Evolutionary conservation across 305 asterid genomes (phyloP).

Genomic region (Caryopteris hybrid): DNA sequence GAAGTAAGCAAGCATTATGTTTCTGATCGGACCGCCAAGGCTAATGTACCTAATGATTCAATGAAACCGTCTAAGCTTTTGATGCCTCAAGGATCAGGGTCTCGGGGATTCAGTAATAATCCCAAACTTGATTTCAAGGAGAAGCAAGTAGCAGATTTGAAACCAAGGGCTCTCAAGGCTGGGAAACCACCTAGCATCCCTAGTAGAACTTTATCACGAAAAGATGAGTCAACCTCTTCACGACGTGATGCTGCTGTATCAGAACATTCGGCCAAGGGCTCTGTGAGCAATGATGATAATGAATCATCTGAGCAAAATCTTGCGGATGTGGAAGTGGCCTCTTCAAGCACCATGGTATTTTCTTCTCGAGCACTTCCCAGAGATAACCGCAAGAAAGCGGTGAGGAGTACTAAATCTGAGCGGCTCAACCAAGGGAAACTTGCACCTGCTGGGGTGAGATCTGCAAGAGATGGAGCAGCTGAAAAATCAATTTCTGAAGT

Average conservation of each 20-base stretch:
- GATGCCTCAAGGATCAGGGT: conserved; percentile 60
- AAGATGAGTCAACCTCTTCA: conserved; percentile 46
- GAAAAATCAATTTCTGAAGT: conserved; percentile 41
- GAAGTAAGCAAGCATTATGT: conserved; percentile 94
- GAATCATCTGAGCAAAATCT: conserved; percentile 44
- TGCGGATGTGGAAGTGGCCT: conserved; percentile 47
- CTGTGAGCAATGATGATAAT: conserved; percentile 42
- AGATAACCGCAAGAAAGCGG: conserved; percentile 47
- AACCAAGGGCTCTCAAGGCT: conserved; percentile 49
- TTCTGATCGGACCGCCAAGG: conserved; percentile 52
- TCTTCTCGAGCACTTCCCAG: conserved; percentile 51
- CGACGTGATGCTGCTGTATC: conserved; percentile 32
- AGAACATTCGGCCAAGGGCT: conserved; percentile 26
- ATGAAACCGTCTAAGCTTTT: conserved; percentile 49
- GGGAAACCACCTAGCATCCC: conserved; percentile 67
- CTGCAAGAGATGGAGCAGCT: conserved; percentile 38
- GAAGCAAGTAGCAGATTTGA: conserved; percentile 52
- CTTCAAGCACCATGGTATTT: conserved; percentile 35
- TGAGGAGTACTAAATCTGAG: conserved; percentile 44
- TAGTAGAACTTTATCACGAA: conserved; percentile 47
- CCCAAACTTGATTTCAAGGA: conserved; percentile 61
- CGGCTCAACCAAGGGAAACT: conserved; percentile 52
- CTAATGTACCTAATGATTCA: conserved; percentile 47
- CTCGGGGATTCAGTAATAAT: conserved; percentile 50
- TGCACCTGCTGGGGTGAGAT: conserved; percentile 42